Conservation (phyloP, 768 basidiomycete species). For the Inosperma sp. region DNA sequence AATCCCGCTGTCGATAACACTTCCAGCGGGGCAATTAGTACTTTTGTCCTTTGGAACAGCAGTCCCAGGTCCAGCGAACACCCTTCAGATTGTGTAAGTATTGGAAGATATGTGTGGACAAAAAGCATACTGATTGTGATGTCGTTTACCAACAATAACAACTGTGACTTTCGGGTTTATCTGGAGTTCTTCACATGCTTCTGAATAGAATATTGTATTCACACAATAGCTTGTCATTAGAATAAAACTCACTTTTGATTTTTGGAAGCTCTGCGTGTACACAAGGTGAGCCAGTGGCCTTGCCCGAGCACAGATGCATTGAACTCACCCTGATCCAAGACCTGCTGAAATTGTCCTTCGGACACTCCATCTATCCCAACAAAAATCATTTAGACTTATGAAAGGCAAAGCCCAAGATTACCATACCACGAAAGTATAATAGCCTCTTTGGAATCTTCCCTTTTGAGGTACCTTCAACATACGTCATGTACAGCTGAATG, state of each 20-base stretch:
- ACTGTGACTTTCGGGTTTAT: conserved; percentile 64
- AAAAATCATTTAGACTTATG: conserved; percentile 13
- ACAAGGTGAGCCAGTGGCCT: background rate
- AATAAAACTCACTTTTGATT: conserved; percentile 42
- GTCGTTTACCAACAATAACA: conserved; percentile 70
- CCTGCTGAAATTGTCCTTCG: conserved; percentile 45
- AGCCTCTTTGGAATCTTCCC: conserved; percentile 48
- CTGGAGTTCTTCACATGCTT: conserved; percentile 50
- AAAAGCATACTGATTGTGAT: too few relatives aligned
- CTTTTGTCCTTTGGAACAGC: conserved; percentile 32
- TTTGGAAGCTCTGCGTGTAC: conserved; percentile 43
- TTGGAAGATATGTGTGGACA: conserved; percentile 30
- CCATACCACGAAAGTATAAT: conserved; percentile 65
- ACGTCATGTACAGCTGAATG: conserved; percentile 49
- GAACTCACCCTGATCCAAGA: conserved; percentile 49
- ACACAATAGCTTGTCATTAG: background rate
- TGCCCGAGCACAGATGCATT: too few relatives aligned
- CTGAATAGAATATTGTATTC: conserved; percentile 30
- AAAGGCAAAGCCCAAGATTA: conserved; percentile 4
- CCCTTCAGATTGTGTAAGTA: background rate
- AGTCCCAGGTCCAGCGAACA: conserved; percentile 24
- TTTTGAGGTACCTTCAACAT: conserved; percentile 48
- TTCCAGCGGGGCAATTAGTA: conserved; percentile 73
- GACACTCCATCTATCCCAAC: conserved; percentile 50
- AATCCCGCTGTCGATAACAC: conserved; percentile 69